Base-by-base conservation (phyloP, 1,284 basidiomycete genomes). In the Ustilago sp. region DNA sequence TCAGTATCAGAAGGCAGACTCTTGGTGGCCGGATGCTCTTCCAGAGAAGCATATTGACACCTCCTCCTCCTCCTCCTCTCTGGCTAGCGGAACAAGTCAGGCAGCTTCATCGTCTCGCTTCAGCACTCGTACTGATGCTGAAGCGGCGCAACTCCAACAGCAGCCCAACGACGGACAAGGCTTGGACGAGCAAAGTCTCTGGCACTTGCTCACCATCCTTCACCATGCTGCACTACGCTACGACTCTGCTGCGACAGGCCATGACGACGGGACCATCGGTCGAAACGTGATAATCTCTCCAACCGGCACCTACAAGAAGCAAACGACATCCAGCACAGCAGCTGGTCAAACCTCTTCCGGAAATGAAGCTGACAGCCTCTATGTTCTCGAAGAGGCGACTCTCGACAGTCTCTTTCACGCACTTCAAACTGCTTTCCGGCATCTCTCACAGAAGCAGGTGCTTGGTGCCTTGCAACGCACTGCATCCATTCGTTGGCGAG, bases 401-500 rank as follows among this genome's bases (percentile, higher is more conserved):
- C 63, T 77, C 2, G 68, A 77, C 48, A 73, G 70, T 51, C 75
- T 77, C 43, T 72, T 69, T 15, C 50, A 23, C 1, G 72, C 76
- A 12, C 43, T 79, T 34, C 67, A 59, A 32, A 64, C 57, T 4
- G 70, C 73, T 35, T 68, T 80, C 28, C 62, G 63, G 15, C 68
- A 78, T 59, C 65, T 80, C 13, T 80, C 78, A 4, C 64, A 72
- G 11, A 68, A 63, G 43, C 68, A 78, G 7, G 51, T 80, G 41
- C 66, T 82, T 8, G 63, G 60, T 6, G 62, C 80, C 17, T 55
- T 82, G 19, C 80, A 81, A 58, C 67, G 79, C 12, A 82, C 80
- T 11, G 75, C 77, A 19, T 77, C 80, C 15, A 79, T 82, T n/a
- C 60, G 72, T 23, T 82, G 80, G 80, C 68, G 79, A 4, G 80